Base-by-base conservation (phyloP, 2,329 filamentous ascomycete species). In the Berkeleyomyces rouxiae region DNA sequence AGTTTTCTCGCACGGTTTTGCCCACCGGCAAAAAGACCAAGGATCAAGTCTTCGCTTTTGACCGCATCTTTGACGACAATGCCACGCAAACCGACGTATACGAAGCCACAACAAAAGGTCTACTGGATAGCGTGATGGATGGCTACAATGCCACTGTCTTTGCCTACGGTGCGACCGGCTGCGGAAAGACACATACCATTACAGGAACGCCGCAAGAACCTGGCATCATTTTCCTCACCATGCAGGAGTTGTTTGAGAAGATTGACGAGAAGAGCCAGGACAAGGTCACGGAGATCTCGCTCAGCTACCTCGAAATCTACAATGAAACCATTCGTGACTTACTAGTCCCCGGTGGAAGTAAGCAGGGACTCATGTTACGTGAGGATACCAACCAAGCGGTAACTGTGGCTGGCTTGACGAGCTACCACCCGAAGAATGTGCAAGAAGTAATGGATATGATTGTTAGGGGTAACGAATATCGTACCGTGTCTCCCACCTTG, bases 391-490 rank as follows among this genome's bases (percentile, higher is more conserved):
- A 97, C 70, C 89, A 96, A 72, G 84, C 88, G 9, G 93, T 99
- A 6, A 93, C 89, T 0, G 93, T 99, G 1, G 81, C 89, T 3
- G 93, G 92, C 0, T 78, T 99, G 53, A 93, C 90, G 2, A 96
- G 90, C 69, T 90, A 96, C 71, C 87, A 88, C 67, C 93, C 93
- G 2, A 86, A 86, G 68, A 89, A 92, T 70, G 93, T 97, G 11
- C 84, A 95, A 70, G 86, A 99, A 74, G 93, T 99, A 69, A 99
- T 99, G 93, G 92, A 99, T 70, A 96, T 99, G 82, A 96, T 99
- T 70, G 87, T 99, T 62, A 83, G 85, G 71, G 93, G 93, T 66
- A 99, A 99, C 73, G 88, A 95, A 68, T 90, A 87, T 73, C 86
- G 93, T 53, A 99, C 93, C 3, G 93, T 97, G 72, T 97, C 93